Base-by-base conservation (phyloP, 176 grass and related monocot species). In the Panicum miliaceum region DNA sequence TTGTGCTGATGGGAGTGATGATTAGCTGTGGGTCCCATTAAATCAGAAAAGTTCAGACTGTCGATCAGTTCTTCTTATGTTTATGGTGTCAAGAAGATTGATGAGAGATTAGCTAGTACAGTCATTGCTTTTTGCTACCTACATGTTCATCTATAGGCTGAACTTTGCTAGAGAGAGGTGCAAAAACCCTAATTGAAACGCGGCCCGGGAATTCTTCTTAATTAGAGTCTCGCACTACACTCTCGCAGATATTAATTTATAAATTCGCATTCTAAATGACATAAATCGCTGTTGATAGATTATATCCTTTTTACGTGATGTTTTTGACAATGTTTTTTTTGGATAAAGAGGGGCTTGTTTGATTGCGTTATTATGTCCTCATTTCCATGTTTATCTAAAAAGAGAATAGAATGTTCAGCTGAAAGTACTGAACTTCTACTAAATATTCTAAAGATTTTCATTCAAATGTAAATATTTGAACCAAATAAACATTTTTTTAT, bases 1-100 rank as follows among this genome's bases (percentile, higher is more conserved):
- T 70, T 79, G 72, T 90, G 88, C 52, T 82, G 13, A 63, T 85
- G 81, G 65, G 68, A 75, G 72, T 89, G 84, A 86, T 86, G 75
- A 92, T 85, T 91, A 82, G 56, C 25, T 53, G 75, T 89, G 80
- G 83, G 78, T 76, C 82, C 79, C 34, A 66, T 64, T 80, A 40
- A 81, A 79, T 62, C 57, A 73, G 56, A n/a, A 50, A 77, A n/a
- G 34, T 76, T 62, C 69, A 52, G 71, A 56, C 73, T 76, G 4
- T 58, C n/a, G n/a, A n/a, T n/a, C n/a, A 84, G 46, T 84, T 71
- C 62, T 74, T 71, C 53, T 73, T 72, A 36, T 65, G 52, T 38
- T 46, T 46, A 57, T 56, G 78, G 19, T 69, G 22, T 46, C 77
- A 88, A 74, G 3, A 66, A 80, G 59, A 56, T 57, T 58, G 59